A percentile compares a stretch with the other conserved stretches of the same genome.
phyloP scores from a whole-genome alignment of 2,329 filamentous ascomycete species.

The Lithohypha guttulata region DNA sequence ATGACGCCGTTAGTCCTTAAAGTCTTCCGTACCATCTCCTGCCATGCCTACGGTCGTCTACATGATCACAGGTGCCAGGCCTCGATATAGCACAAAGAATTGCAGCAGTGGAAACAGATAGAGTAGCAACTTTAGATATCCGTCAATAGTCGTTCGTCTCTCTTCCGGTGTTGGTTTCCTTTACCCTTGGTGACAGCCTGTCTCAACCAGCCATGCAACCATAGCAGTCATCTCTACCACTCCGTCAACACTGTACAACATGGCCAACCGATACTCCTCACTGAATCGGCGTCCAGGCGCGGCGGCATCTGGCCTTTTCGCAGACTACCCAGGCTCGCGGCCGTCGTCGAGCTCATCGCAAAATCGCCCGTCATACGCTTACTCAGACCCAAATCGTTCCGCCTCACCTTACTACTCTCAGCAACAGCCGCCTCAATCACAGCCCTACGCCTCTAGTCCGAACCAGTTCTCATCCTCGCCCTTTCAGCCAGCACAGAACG shows the following conservation, averaged over 20 bases:
- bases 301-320: constrained; percentile 57
- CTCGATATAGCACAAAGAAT: too few species aligned
- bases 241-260: background rate
- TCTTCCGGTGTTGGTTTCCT: too few species aligned
- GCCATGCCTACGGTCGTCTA: too few species aligned
- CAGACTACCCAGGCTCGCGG: constrained; percentile 33
- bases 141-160: too few species aligned
- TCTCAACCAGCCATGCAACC: constrained; percentile 4
- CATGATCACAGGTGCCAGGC: too few species aligned
- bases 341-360: constrained; percentile 19
- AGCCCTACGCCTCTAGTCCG: constrained; percentile 6
- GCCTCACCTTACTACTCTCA: constrained; percentile 5
- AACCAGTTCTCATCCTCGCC: constrained; percentile 12
- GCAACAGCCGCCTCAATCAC: background rate
- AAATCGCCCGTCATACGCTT: constrained; percentile 8
- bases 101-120: too few species aligned
- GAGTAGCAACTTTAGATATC: too few species aligned
- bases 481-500: constrained; percentile 11
- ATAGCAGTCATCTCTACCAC: background rate
- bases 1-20: too few species aligned
- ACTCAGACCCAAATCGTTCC: constrained; percentile 1
- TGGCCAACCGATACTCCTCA: constrained; percentile 42
- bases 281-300: constrained; percentile 54
- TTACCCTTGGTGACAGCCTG: too few species aligned
- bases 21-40: too few species aligned